Conservation (phyloP, 2,329 filamentous ascomycete genomes). For the Diplodia corticola region DNA sequence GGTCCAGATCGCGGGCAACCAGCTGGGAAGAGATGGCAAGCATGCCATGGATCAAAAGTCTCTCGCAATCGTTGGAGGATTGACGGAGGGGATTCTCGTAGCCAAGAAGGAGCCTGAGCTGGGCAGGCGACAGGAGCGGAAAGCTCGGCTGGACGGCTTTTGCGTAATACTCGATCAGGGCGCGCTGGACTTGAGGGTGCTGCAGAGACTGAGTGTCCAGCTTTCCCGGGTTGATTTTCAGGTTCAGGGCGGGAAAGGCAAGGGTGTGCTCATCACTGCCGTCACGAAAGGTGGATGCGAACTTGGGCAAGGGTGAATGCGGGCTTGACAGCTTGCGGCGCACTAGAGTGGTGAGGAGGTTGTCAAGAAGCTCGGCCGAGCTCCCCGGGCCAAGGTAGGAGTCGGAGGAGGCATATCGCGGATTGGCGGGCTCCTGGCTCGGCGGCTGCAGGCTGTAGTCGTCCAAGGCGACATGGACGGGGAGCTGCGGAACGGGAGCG, state of each 20-base stretch:
- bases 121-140: not conserved
- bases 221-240: conserved; percentile 15
- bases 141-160: conserved; percentile 16
- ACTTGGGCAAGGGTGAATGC: not conserved
- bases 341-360: conserved; percentile 5
- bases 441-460: not conserved
- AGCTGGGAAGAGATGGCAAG: conserved; percentile 4
- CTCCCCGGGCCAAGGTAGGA: conserved; percentile 18
- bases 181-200: conserved; percentile 19
- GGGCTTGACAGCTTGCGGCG: not conserved
- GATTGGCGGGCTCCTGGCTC: not conserved
- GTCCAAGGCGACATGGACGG: not conserved
- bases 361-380: conserved; percentile 13
- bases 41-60: conserved; percentile 2
- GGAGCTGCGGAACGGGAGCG: not conserved
- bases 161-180: conserved; percentile 15
- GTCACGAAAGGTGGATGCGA: not conserved
- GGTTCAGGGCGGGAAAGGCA: conserved; percentile 1
- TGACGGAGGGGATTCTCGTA: conserved; percentile 18
- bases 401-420: not conserved
- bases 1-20: conserved; percentile 16
- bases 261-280: not conserved
- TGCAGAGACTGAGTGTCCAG: conserved; percentile 14
- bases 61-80: not conserved
- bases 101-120: not conserved